Evolutionary conservation across 2,329 filamentous ascomycete species (phyloP).

Genomic region (Juglanconis sp.): DNA sequence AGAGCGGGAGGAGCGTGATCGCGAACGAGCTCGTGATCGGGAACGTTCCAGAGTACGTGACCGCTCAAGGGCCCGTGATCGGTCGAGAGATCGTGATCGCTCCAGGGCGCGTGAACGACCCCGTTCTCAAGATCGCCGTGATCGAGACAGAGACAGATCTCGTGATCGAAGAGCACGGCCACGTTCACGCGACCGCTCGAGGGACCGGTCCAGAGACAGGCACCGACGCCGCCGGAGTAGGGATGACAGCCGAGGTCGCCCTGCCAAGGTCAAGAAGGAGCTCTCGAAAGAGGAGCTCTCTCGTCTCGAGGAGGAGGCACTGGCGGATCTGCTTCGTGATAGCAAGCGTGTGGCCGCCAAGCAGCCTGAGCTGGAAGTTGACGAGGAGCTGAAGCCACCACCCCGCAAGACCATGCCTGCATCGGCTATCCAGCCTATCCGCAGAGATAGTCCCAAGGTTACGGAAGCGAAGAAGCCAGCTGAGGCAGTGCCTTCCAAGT

Average conservation of each 20-base stretch:
- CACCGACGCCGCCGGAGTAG: constrained; percentile 32
- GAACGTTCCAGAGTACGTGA: constrained; percentile 37
- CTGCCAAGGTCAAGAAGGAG: constrained; percentile 49
- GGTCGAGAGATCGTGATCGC: constrained; percentile 29
- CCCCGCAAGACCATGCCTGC: constrained; percentile 49
- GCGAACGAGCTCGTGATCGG: constrained; percentile 51
- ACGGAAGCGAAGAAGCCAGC: constrained; percentile 38
- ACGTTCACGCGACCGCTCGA: constrained; percentile 30
- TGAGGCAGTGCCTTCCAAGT: constrained; percentile 23
- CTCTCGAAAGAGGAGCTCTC: constrained; percentile 58
- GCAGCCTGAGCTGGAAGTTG: constrained; percentile 54
- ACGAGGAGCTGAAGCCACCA: constrained; percentile 53
- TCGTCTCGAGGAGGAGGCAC: constrained; percentile 54
- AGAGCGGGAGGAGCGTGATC: constrained; percentile 38
- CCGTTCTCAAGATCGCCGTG: constrained; percentile 26
- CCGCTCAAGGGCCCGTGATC: constrained; percentile 24
- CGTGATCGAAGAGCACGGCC: constrained; percentile 30
- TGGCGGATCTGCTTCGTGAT: constrained; percentile 58
- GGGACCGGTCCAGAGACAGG: constrained; percentile 29
- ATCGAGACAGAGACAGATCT: constrained; percentile 27
- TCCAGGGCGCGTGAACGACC: constrained; percentile 25
- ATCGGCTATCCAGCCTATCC: constrained; percentile 58
- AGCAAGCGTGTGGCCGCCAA: constrained; percentile 49
- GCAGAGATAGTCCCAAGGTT: constrained; percentile 42
- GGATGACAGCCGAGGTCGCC: constrained; percentile 33